Base-by-base conservation (phyloP, 768 basidiomycete genomes). In the Amanita phalloides region DNA sequence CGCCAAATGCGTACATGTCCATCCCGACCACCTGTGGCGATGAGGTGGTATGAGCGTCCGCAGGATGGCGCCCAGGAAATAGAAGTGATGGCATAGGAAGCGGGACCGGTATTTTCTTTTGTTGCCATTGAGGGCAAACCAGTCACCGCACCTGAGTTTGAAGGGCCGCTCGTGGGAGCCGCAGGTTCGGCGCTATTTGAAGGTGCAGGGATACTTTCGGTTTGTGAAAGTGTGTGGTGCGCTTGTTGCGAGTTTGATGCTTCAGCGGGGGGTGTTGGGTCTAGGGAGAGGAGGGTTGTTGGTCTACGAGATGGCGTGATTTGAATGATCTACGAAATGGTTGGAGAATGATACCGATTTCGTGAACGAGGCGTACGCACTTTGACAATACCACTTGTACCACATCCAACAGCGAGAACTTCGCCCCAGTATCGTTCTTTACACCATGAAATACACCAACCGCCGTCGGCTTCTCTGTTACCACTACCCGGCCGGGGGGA, bases 351-450 rank as follows among this genome's bases (percentile, higher is more conserved):
- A 25, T 8, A 8, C 10, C 45, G 23, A 37, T 55, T 32, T 49
- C 46, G 13, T 44, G 49, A 48, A 51, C 25, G 38, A 56, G 23
- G 17, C 7, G 17, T 6, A 93, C 91, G 17, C 4, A 93, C 91
- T 65, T 95, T 92, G 42, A 97, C 71, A 20, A 80, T 66, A 0
- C 89, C 87, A 53, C 72, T 78, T 1, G 78, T 73, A 1, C 92
- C 93, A 49, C 78, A 78, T 1, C 82, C 79, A 0, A 81, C 83
- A 7, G 91, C 92, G 45, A 97, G 72, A 17, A 95, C 61, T 62
- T 93, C 89, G 1, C 95, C 95, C 93, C 93, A 96, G 66, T 93
- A 96, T 54, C 78, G 76, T 60, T 98, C 96, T 61, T 91, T 90
- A 66, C 94, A 97, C 93, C 94, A 99, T 6, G 86, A 86, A 39